Conservation (phyloP, 768 basidiomycete genomes). For the Tricholoma saponaceum region DNA sequence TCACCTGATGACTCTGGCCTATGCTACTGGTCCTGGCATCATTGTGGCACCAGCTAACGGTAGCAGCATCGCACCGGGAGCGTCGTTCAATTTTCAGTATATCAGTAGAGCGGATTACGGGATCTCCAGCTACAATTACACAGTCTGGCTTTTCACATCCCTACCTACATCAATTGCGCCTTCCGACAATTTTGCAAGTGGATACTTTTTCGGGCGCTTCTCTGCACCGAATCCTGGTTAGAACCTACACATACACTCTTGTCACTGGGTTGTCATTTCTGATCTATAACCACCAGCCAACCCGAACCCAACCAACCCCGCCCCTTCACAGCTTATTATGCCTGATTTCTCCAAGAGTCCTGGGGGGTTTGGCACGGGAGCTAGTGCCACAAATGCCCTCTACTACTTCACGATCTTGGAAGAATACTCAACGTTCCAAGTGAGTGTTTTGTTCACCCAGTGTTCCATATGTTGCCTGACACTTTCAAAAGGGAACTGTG, state of each 20-base stretch:
- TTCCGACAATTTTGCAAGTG: conserved; percentile 27
- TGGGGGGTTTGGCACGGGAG: conserved; percentile 35
- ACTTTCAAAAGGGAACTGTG: too few relatives aligned
- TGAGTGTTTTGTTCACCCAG: not conserved
- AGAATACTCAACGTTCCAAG: not conserved
- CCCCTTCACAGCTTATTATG: conserved; percentile 37
- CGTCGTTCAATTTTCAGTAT: conserved; percentile 27
- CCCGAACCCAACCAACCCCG: conserved; percentile 31
- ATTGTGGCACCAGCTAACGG: not conserved
- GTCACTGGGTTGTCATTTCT: not conserved
- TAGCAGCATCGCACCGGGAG: not conserved
- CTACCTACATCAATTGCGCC: conserved; percentile 20
- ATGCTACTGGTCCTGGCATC: conserved; percentile 4
- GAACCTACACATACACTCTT: not conserved
- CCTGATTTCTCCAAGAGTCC: conserved; percentile 39
- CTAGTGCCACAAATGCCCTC: conserved; percentile 23
- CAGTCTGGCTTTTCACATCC: conserved; percentile 36
- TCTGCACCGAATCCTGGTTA: conserved; percentile 38
- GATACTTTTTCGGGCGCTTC: conserved; percentile 39
- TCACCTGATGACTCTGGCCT: not conserved
- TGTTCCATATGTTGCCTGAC: not conserved
- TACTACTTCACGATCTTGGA: conserved; percentile 15
- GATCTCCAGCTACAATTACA: conserved; percentile 36
- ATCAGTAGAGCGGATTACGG: conserved; percentile 36
- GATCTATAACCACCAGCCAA: conserved; percentile 25